Evolutionary conservation across 768 basidiomycete genomes (phyloP).

Genomic region (Trametes punicea): DNA sequence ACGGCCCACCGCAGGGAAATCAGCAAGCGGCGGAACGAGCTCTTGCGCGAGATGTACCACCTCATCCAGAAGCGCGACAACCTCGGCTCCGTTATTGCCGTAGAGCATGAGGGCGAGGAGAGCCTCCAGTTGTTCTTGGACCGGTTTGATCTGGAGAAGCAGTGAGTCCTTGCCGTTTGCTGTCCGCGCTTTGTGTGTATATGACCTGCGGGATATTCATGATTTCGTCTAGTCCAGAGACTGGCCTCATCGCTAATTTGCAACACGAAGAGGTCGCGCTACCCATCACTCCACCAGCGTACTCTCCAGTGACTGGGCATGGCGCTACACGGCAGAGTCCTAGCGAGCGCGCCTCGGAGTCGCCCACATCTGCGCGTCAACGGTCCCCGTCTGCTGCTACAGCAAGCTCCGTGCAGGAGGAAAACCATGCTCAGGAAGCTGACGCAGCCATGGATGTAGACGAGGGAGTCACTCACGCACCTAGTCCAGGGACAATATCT

Average conservation of each 20-base stretch:
- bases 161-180: constrained; percentile 36
- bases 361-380: constrained; percentile 24
- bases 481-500: neutral
- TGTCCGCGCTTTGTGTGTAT: neutral
- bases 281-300: constrained; percentile 12
- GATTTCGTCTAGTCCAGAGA: constrained; percentile 30
- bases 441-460: constrained; percentile 10
- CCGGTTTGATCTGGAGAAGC: constrained; percentile 50
- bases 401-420: neutral
- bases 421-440: neutral
- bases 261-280: constrained; percentile 24
- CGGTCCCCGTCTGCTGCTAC: constrained; percentile 15
- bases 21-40: constrained; percentile 60
- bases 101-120: constrained; percentile 40
- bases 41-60: constrained; percentile 67
- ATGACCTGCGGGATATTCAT: neutral
- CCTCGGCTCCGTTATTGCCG: constrained; percentile 37
- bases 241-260: constrained; percentile 29
- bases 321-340: neutral
- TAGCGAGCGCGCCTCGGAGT: constrained; percentile 11
- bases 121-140: constrained; percentile 50
- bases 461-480: neutral
- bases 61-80: constrained; percentile 56
- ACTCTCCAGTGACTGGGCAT: constrained; percentile 11
- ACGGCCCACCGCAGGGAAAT: constrained; percentile 45